Percentiles rank a stretch among this genome's conserved stretches.
phyloP scores from a whole-genome alignment of 1,284 basidiomycete species.

The Pisolithus thermaeus region DNA sequence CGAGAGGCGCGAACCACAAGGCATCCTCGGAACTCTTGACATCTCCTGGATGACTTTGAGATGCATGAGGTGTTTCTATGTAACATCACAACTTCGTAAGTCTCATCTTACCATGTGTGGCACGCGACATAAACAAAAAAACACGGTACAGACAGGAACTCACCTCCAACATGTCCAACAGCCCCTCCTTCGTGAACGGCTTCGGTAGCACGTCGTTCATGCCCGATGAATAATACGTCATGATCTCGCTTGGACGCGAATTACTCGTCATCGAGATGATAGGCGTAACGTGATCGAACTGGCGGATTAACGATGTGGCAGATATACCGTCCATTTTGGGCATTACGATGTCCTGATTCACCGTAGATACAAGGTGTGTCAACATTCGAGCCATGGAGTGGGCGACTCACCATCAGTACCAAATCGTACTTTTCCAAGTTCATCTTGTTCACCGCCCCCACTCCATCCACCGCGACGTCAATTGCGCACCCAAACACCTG shows the following conservation, averaged over 20 bases:
- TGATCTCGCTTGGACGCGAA: conserved; percentile 84
- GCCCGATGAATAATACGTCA: conserved; percentile 84
- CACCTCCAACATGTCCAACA: conserved; percentile 89
- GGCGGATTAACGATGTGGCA: conserved; percentile 88
- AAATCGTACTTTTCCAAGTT: conserved; percentile 92
- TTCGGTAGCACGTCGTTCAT: conserved; percentile 99
- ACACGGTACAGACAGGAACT: conserved; percentile 7
- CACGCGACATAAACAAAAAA: no score
- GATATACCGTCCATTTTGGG: conserved; percentile 87
- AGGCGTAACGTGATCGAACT: conserved; percentile 92
- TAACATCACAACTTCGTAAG: background rate
- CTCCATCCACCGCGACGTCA: conserved; percentile 91
- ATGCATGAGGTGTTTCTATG: conserved; percentile 87
- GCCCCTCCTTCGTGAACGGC: conserved; percentile 90
- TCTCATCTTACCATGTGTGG: no score
- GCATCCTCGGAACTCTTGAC: conserved; percentile 60
- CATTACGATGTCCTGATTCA: conserved; percentile 87
- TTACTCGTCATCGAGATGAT: conserved; percentile 98
- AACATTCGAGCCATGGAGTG: background rate
- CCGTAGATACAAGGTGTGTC: background rate
- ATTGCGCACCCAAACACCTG: conserved; percentile 94
- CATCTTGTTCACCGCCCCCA: conserved; percentile 95
- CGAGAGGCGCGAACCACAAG: conserved; percentile 63
- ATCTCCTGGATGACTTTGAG: conserved; percentile 87
- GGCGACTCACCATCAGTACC: conserved; percentile 78